A percentile compares a stretch with the other conserved stretches of the same genome.
These are phyloP conservation scores for Nymphaea colorata DNA, from an alignment of 164 flowering plant genomes.

Conservation along the genomic window DNA sequence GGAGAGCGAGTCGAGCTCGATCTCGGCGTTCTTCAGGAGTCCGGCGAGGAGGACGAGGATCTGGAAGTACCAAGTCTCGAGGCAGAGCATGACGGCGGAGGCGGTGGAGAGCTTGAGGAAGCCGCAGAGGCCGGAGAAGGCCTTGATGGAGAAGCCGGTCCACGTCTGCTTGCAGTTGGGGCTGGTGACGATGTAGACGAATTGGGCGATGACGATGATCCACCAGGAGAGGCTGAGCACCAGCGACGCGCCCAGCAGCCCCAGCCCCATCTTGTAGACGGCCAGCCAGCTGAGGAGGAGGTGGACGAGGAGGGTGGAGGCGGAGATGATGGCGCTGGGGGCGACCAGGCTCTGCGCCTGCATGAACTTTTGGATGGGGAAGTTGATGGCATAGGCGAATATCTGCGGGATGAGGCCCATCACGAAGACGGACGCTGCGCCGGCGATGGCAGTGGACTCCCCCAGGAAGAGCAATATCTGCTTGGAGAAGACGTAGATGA, in stretches of 20 bases:
- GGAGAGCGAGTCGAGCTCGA: conserved; percentile 50
- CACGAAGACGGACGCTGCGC: conserved; percentile 42
- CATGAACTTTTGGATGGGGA: conserved; percentile 57
- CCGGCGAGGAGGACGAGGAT: conserved; percentile 48
- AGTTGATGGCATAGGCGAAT: conserved; percentile 58
- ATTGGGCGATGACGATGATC: conserved; percentile 38
- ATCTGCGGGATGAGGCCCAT: conserved; percentile 63
- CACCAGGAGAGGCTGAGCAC: conserved; percentile 34
- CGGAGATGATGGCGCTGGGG: conserved; percentile 41
- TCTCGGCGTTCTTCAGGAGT: conserved; percentile 40
- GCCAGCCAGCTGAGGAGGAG: conserved; percentile 27
- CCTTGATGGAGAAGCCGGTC: conserved; percentile 29
- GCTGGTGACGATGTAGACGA: conserved; percentile 28
- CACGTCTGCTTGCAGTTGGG: conserved; percentile 30
- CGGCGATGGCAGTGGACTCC: conserved; percentile 30
- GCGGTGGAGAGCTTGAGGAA: conserved; percentile 48
- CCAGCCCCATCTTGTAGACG: conserved; percentile 23
- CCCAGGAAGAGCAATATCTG: conserved; percentile 39
- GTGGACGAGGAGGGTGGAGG: conserved; percentile 23
- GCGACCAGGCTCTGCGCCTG: conserved; percentile 32
- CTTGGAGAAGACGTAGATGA: conserved; percentile 38
- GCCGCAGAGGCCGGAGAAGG: conserved; percentile 36
- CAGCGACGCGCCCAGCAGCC: conserved; percentile 9
- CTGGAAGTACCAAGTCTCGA: conserved; percentile 69
- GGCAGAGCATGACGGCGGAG: conserved; percentile 62